Conservation (phyloP, 345 rosid species). For the Barbarea vulgaris region DNA sequence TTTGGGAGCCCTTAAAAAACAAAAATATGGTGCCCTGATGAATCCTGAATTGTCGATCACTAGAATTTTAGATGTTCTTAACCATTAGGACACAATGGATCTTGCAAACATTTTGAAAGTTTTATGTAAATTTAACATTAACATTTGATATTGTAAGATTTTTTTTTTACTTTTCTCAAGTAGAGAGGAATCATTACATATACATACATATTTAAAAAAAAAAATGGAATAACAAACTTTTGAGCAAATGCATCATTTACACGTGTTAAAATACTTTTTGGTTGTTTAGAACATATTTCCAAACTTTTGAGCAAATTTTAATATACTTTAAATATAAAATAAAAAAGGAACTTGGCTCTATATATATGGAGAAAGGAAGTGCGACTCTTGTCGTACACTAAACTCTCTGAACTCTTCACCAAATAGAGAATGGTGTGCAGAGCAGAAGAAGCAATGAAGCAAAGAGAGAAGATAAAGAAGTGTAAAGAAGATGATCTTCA, state of each 20-base stretch:
- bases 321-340: background rate
- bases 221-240: background rate
- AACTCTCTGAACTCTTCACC: constrained; percentile 4
- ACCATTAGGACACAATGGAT: background rate
- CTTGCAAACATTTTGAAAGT: background rate
- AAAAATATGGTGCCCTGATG: background rate
- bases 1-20: background rate
- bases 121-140: background rate
- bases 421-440: constrained; percentile 51
- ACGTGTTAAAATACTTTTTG: background rate
- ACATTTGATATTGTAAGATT: background rate
- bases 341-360: constrained; percentile 4
- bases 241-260: constrained; percentile 1
- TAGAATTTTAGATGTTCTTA: background rate
- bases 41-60: background rate
- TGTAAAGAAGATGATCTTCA: constrained; percentile 34
- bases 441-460: constrained; percentile 56
- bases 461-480: constrained; percentile 44
- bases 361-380: constrained; percentile 13
- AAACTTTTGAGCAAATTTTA: background rate
- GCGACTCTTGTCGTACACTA: constrained; percentile 20
- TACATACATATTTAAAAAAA: background rate
- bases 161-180: background rate
- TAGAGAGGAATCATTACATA: background rate
- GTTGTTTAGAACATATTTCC: background rate